phyloP scores from a whole-genome alignment of 1,139 yeast species.

The Pichia sp. region DNA sequence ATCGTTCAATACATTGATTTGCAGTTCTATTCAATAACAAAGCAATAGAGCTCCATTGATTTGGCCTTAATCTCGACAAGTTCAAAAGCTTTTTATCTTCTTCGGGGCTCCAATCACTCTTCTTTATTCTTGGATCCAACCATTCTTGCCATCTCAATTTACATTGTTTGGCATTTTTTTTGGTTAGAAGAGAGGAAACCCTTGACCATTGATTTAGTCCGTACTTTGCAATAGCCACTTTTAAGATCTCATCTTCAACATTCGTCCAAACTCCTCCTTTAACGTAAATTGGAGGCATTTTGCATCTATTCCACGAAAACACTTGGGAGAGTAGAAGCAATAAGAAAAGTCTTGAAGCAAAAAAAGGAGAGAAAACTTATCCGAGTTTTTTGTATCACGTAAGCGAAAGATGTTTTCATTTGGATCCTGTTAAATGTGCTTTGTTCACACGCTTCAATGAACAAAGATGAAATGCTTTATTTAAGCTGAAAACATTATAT shows the following conservation, averaged over 20 bases:
- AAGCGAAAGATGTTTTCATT: too few relatives aligned
- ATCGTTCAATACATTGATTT: constrained; percentile 81
- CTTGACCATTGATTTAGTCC: constrained; percentile 95
- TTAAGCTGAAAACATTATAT: too few relatives aligned
- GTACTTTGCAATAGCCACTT: constrained; percentile 88
- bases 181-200: constrained; percentile 76
- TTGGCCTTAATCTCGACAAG: constrained; percentile 67
- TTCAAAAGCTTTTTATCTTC: constrained; percentile 71
- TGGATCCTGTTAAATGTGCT: too few relatives aligned
- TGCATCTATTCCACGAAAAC: not conserved
- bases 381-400: too few relatives aligned
- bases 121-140: constrained; percentile 65
- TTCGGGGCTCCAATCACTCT: constrained; percentile 59
- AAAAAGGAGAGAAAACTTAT: too few relatives aligned
- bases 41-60: constrained; percentile 91
- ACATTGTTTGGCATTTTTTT: constrained; percentile 86
- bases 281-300: constrained; percentile 59
- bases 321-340: too few relatives aligned
- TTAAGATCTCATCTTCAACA: constrained; percentile 81
- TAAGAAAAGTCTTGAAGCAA: too few relatives aligned
- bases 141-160: constrained; percentile 91
- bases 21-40: constrained; percentile 79
- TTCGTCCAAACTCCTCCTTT: constrained; percentile 81
- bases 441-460: too few relatives aligned
- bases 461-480: too few relatives aligned